Conservation (phyloP, 306 rosid species). For the Bauhinia variegata region DNA sequence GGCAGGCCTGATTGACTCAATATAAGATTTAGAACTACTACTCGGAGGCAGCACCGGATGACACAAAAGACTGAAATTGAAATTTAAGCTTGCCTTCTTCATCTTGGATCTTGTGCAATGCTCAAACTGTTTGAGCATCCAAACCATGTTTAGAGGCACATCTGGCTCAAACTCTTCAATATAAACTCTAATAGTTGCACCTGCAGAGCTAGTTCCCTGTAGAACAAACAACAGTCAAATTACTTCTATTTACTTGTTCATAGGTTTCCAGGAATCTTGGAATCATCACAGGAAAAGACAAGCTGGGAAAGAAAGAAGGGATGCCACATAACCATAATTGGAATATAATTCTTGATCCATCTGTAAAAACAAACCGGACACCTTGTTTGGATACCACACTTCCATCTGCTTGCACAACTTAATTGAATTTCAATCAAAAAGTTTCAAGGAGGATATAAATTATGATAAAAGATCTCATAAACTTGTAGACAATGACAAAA, state of each 20-base stretch:
- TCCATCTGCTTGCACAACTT: constrained; percentile 73
- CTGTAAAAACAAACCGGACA: constrained; percentile 86
- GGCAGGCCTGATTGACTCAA: neutral
- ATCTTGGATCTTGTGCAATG: constrained; percentile 78
- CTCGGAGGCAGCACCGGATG: constrained; percentile 76
- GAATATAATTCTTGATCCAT: constrained; percentile 93
- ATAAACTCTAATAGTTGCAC: constrained; percentile 91
- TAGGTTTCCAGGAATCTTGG: constrained; percentile 15
- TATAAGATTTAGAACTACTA: constrained; percentile 37
- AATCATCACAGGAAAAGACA: neutral
- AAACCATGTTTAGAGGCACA: constrained; percentile 69
- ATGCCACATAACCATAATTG: constrained; percentile 78
- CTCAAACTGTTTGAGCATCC: constrained; percentile 94
- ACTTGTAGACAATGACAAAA: constrained; percentile 13
- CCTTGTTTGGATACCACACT: constrained; percentile 92
- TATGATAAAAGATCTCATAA: constrained; percentile 14
- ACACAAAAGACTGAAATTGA: constrained; percentile 81
- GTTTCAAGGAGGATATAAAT: constrained; percentile 14
- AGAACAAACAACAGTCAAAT: constrained; percentile 26
- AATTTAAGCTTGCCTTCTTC: constrained; percentile 88
- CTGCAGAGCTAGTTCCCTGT: constrained; percentile 99
- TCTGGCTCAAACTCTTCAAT: constrained; percentile 89
- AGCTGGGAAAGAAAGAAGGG: constrained; percentile 8
- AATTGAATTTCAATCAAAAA: constrained; percentile 15
- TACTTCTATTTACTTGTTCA: constrained; percentile 5